Base-by-base conservation (phyloP, 148 eudicot genomes). In the Rhododendron henanense region DNA sequence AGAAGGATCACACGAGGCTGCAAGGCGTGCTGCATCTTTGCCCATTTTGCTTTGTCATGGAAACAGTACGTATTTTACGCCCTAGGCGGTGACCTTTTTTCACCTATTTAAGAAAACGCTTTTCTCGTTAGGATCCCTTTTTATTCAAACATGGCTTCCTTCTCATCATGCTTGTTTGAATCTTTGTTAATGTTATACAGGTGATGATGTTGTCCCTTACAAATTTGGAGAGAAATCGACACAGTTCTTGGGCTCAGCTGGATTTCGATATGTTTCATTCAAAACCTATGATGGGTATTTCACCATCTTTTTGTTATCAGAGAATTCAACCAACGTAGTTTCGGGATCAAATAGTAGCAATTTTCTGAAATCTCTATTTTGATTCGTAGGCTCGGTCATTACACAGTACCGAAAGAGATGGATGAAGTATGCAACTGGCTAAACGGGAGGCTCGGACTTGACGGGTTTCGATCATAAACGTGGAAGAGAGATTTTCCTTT, bases 11-110 rank as follows among this genome's bases (percentile, higher is more conserved):
- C 21, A 63, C 14, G 84, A 82, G 74, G 84, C 84, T 61, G 86
- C 90, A 82, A 93, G 96, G 85, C 94, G 95, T 78, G 99, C 99
- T 82, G 92, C 97, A 81, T 91, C 93, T 83, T 90, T 97, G 89
- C 99, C 98, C 21, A 89, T 97, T 85, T 90, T 95, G 91, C 92
- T 95, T 85, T 94, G 96, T 85, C 99, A 97, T 85, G 99, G 99
- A 75, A 88, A 47, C 51, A 86, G 99, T 96, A 94, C 21, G 94
- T 85, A 31, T 10, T 84, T 11, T 67, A 41, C 47, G 41, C 3
- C 35, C 53, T 65, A 50, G 59, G 50, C 14, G 35, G 21, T 2
- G 11, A 15, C 16, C 1, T 50, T 6, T 25, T 28, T 28, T 28
- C 74, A 2, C 9, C 14, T 10, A 3, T 14, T 73, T 14, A 15